Conservation (phyloP, 768 basidiomycete genomes). For the Paxillus rubicundulus region DNA sequence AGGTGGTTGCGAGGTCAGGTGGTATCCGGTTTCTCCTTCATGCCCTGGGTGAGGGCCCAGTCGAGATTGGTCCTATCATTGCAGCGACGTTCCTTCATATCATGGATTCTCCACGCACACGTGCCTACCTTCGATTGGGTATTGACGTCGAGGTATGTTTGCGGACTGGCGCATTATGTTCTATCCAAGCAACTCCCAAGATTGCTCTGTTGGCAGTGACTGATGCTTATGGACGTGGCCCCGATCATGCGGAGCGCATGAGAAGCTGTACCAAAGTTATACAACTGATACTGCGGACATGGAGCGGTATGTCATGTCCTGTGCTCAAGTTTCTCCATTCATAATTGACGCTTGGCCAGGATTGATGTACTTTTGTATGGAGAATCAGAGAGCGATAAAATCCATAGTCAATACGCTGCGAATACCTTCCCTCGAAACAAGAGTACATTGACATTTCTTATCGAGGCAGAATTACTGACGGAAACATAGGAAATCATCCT, state of each 20-base stretch:
- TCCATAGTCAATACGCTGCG: conserved; percentile 82
- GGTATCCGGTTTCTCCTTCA: conserved; percentile 86
- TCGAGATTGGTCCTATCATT: conserved; percentile 75
- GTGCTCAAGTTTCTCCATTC: background rate
- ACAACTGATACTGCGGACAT: conserved; percentile 81
- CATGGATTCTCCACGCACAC: conserved; percentile 79
- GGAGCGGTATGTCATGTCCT: conserved; percentile 75
- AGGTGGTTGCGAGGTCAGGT: conserved; percentile 74
- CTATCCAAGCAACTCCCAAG: conserved; percentile 35
- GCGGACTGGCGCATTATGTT: background rate
- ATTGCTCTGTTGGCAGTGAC: conserved; percentile 87
- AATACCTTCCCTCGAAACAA: conserved; percentile 83
- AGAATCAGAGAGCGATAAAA: conserved; percentile 81
- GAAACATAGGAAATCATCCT: conserved; percentile 79
- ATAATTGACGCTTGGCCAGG: conserved; percentile 46
- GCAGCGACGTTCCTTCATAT: conserved; percentile 80
- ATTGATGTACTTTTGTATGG: conserved; percentile 90
- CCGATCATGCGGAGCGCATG: conserved; percentile 77
- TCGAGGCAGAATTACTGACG: conserved; percentile 9
- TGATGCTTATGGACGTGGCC: conserved; percentile 85
- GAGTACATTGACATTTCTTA: conserved; percentile 45
- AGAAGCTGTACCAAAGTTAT: conserved; percentile 75
- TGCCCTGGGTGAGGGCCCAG: conserved; percentile 85
- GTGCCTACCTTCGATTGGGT: conserved; percentile 75
- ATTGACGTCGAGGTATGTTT: conserved; percentile 80